Evolutionary conservation across 2,329 filamentous ascomycete species (phyloP).

Genomic region (Emergomyces orientalis): DNA sequence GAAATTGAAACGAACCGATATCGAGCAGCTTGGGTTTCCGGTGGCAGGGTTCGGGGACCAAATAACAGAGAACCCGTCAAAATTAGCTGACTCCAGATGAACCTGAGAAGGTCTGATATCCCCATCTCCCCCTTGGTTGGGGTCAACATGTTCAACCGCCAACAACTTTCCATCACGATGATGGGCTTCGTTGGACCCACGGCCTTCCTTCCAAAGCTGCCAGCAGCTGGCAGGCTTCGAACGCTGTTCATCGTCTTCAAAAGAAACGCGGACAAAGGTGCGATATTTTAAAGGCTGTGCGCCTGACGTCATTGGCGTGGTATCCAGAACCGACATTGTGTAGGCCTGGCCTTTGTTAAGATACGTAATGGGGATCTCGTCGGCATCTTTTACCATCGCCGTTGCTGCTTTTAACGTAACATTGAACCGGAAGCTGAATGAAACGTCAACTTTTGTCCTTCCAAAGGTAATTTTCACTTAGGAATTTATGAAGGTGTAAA

Average conservation of each 20-base stretch:
- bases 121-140: conserved; percentile 44
- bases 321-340: conserved; percentile 74
- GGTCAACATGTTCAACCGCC: conserved; percentile 84
- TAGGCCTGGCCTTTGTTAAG: conserved; percentile 97
- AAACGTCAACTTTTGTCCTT: background rate
- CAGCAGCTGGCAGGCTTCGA: conserved; percentile 73
- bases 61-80: conserved; percentile 85
- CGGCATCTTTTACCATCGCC: conserved; percentile 69
- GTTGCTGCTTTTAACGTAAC: conserved; percentile 87
- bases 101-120: conserved; percentile 58
- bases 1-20: conserved; percentile 95
- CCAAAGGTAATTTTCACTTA: background rate
- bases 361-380: conserved; percentile 95
- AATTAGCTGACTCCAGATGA: conserved; percentile 67
- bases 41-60: conserved; percentile 66
- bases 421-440: conserved; percentile 55
- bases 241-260: conserved; percentile 90
- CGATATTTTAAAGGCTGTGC: conserved; percentile 62
- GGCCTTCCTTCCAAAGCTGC: conserved; percentile 92
- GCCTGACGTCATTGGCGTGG: conserved; percentile 51
- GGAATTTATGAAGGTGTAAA: conserved; percentile 24
- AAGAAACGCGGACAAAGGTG: conserved; percentile 89
- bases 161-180: conserved; percentile 81
- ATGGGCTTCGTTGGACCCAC: conserved; percentile 91
- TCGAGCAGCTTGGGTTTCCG: conserved; percentile 63